Conservation (phyloP, 208 protist genomes). For the Histomonas meleagridis region DNA sequence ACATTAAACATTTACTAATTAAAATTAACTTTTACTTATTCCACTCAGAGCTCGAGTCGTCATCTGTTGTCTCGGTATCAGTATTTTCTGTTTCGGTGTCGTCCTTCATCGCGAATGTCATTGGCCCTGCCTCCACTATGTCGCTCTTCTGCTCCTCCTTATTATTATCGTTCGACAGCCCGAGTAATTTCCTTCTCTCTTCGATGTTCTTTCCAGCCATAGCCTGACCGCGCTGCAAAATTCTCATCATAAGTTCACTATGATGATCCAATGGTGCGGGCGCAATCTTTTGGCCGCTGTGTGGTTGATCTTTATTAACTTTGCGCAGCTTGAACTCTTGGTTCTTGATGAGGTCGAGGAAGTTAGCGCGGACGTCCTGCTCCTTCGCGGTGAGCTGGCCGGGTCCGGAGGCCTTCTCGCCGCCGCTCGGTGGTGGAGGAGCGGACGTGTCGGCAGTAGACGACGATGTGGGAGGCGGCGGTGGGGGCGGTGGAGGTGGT, state of each 20-base stretch:
- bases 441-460: no score
- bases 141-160: no score
- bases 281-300: neutral
- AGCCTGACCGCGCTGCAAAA: neutral
- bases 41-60: no score
- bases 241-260: neutral
- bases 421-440: no score
- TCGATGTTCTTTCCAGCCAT: neutral
- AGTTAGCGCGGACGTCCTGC: neutral
- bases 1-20: no score
- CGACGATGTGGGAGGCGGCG: neutral
- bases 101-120: no score
- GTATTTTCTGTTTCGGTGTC: no score
- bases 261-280: neutral
- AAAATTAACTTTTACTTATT: no score
- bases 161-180: no score
- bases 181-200: neutral
- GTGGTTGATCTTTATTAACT: neutral
- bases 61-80: no score
- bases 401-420: neutral
- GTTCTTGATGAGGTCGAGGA: constrained; percentile 8
- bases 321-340: neutral
- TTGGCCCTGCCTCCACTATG: no score
- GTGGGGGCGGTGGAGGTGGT: neutral
- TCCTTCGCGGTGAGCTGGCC: neutral